These are phyloP conservation scores for Plectosphaerella plurivora DNA, from an alignment of 2,329 filamentous ascomycete species.

Conservation along the genomic window DNA sequence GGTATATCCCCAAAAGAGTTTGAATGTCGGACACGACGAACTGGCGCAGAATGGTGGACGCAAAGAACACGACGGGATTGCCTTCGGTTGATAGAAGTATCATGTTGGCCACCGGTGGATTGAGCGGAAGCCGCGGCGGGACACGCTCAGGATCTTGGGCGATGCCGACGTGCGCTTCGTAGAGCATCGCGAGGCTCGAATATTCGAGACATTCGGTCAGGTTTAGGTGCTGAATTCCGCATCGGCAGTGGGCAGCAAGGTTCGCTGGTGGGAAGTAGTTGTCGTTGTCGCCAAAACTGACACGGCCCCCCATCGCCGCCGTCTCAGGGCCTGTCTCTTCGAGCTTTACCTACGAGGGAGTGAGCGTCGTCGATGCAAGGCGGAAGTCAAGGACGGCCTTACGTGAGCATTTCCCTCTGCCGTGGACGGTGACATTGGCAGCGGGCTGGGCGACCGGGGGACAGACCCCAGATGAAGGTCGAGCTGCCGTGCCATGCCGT, in stretches of 20 bases:
- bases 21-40: conserved; percentile 17
- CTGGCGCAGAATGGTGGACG: conserved; percentile 16
- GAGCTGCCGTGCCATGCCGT: conserved; percentile 13
- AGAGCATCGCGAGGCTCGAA: conserved; percentile 17
- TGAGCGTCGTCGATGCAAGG: no score
- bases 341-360: no score
- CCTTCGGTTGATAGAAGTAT: conserved; percentile 16
- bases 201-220: conserved; percentile 17
- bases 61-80: conserved; percentile 15
- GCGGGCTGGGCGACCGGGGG: not conserved
- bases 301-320: no score
- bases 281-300: no score
- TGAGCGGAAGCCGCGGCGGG: conserved; percentile 14
- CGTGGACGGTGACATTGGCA: conserved; percentile 1
- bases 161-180: conserved; percentile 17
- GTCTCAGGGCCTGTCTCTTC: no score
- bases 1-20: conserved; percentile 17
- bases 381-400: not conserved
- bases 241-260: conserved; percentile 16
- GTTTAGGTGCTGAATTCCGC: conserved; percentile 17
- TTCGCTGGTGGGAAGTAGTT: not conserved
- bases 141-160: conserved; percentile 9
- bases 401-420: not conserved
- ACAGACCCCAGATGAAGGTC: conserved; percentile 1
- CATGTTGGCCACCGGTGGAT: conserved; percentile 16